Conservation (phyloP, 2,329 filamentous ascomycete genomes). For the Cercospora zeae-maydis region DNA sequence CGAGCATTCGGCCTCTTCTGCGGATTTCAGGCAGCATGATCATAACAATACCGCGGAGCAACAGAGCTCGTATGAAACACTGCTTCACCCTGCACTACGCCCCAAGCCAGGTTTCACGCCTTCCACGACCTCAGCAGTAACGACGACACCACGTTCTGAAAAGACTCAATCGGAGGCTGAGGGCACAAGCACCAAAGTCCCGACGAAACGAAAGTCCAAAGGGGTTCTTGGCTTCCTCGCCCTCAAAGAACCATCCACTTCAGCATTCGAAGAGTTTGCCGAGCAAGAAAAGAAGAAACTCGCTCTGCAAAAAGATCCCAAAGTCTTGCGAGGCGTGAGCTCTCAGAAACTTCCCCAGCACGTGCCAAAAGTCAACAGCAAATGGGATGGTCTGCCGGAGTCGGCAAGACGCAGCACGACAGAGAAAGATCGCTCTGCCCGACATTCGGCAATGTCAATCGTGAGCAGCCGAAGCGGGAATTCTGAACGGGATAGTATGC, state of each 20-base stretch:
- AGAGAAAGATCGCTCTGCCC: neutral
- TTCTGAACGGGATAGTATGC: neutral
- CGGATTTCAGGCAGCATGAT: slow-evolving; percentile 1
- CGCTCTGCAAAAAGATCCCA: slow-evolving; percentile 36
- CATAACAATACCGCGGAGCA: neutral
- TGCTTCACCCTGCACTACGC: neutral
- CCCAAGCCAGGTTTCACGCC: neutral
- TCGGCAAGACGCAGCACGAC: slow-evolving; percentile 34
- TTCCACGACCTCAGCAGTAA: slow-evolving; percentile 3
- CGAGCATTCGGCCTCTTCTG: neutral
- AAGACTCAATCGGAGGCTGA: neutral
- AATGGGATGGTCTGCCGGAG: slow-evolving; percentile 53
- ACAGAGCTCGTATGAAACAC: neutral
- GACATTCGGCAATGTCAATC: neutral
- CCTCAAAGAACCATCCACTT: slow-evolving; percentile 49
- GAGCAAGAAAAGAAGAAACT: slow-evolving; percentile 32
- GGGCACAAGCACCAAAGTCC: neutral
- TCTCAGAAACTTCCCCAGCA: slow-evolving; percentile 46
- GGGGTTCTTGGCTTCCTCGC: slow-evolving; percentile 46
- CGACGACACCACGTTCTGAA: neutral
- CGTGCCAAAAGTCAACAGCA: slow-evolving; percentile 53
- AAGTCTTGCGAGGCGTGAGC: slow-evolving; percentile 40
- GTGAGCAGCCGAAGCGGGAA: neutral
- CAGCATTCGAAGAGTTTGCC: slow-evolving; percentile 46
- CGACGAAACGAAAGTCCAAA: slow-evolving; percentile 36